Evolutionary conservation across 2,329 filamentous ascomycete species (phyloP).

Genomic region (Fusarium pseudoanthophilum): DNA sequence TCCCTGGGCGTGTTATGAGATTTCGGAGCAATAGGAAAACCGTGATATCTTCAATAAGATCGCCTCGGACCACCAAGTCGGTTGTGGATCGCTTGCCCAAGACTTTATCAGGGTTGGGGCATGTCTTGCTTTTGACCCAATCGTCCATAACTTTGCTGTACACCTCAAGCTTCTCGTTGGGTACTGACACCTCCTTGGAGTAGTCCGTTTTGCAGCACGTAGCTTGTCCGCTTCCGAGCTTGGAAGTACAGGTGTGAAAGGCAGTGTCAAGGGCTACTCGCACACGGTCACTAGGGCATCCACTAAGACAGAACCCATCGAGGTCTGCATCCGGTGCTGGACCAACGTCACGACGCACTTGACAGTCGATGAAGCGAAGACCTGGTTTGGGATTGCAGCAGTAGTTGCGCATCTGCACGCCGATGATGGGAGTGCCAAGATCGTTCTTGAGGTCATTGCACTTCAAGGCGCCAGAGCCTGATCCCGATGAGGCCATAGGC

Average conservation of each 20-base stretch:
- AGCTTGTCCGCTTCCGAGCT: not conserved
- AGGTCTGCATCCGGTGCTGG: not conserved
- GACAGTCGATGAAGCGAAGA: not conserved
- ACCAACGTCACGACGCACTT: not conserved
- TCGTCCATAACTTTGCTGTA: too few relatives aligned
- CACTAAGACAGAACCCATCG: not conserved
- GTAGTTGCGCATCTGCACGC: not conserved
- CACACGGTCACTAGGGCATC: not conserved
- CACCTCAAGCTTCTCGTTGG: not conserved
- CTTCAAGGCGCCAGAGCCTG: not conserved
- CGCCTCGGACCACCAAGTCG: too few relatives aligned
- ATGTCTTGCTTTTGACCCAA: too few relatives aligned
- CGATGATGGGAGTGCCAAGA: not conserved
- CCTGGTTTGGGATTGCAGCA: not conserved
- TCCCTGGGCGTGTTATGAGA: too few relatives aligned
- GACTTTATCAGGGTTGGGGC: too few relatives aligned
- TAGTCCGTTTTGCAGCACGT: not conserved
- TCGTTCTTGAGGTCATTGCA: not conserved
- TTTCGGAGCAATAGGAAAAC: too few relatives aligned
- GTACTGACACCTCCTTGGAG: too few relatives aligned
- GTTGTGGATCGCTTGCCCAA: too few relatives aligned
- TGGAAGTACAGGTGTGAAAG: not conserved
- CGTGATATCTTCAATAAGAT: too few relatives aligned
- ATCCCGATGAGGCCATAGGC: not conserved
- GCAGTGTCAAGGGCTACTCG: not conserved